phyloP scores from a whole-genome alignment of 768 basidiomycete species.

The Rhodocollybia butyracea region DNA sequence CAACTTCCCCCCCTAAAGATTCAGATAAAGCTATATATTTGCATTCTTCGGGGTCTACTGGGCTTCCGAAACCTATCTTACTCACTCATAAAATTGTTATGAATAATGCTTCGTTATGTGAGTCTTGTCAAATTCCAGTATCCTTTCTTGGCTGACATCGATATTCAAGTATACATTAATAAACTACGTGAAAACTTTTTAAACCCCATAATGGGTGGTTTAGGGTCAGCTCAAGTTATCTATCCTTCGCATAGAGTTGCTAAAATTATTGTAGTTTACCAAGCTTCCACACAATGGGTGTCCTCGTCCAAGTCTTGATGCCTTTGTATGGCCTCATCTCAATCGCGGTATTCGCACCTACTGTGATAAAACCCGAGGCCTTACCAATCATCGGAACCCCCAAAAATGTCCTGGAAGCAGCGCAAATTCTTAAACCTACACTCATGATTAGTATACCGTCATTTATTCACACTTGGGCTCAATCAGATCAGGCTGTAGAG shows the following conservation, averaged over 20 bases:
- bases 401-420: constrained; percentile 18
- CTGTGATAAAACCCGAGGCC: constrained; percentile 6
- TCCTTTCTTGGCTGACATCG: neutral
- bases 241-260: too few species aligned
- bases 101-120: constrained; percentile 19
- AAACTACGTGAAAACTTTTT: neutral
- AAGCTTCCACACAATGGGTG: constrained; percentile 18
- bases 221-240: too few species aligned
- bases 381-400: constrained; percentile 18
- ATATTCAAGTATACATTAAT: neutral
- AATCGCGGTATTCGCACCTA: constrained; percentile 23
- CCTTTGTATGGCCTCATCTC: constrained; percentile 14
- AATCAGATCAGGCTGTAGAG: constrained; percentile 15
- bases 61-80: constrained; percentile 26
- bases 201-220: constrained; percentile 6
- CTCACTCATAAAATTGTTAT: constrained; percentile 15
- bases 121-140: constrained; percentile 6
- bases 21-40: constrained; percentile 19
- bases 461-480: constrained; percentile 22
- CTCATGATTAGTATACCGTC: constrained; percentile 17
- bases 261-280: too few species aligned
- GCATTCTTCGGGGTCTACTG: constrained; percentile 32
- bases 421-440: constrained; percentile 11
- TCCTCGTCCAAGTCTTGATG: constrained; percentile 13
- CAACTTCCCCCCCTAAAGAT: constrained; percentile 7